These are phyloP conservation scores for Athelia psychrophila DNA, from an alignment of 1,284 basidiomycete species.

Conservation along the genomic window DNA sequence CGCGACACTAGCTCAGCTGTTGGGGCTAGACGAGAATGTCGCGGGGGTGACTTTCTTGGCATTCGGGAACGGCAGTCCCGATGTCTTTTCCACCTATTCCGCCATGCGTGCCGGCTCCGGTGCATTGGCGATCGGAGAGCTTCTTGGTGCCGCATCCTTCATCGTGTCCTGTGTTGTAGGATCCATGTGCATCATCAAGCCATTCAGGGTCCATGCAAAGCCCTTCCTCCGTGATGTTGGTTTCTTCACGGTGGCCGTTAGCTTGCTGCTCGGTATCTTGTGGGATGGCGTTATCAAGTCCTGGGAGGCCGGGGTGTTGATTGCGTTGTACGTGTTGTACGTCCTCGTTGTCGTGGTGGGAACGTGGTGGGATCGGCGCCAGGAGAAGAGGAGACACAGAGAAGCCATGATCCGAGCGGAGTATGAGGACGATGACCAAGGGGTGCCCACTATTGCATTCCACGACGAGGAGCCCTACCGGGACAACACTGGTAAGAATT, in stretches of 20 bases:
- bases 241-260: conserved; percentile 86
- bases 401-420: conserved; percentile 60
- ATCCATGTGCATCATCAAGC: conserved; percentile 93
- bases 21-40: conserved; percentile 86
- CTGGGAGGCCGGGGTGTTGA: conserved; percentile 75
- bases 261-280: conserved; percentile 72
- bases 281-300: conserved; percentile 74
- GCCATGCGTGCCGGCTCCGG: conserved; percentile 88
- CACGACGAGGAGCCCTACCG: conserved; percentile 47
- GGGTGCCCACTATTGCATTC: conserved; percentile 22
- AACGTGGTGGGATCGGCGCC: conserved; percentile 72
- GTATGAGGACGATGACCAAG: conserved; percentile 51
- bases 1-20: conserved; percentile 76
- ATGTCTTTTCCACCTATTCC: conserved; percentile 93
- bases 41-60: conserved; percentile 93
- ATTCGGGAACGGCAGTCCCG: conserved; percentile 91
- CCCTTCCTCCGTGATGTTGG: conserved; percentile 92
- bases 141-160: conserved; percentile 94
- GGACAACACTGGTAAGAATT: conserved; percentile 49
- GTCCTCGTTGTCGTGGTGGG: conserved; percentile 75
- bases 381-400: conserved; percentile 39
- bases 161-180: conserved; percentile 96
- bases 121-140: conserved; percentile 89
- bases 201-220: conserved; percentile 79
- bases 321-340: conserved; percentile 79